A percentile compares a stretch with the other conserved stretches of the same genome.
These are phyloP conservation scores for Sugiyamaella boreocaroliniensis DNA, from an alignment of 805 yeast genomes.

Conservation along the genomic window DNA sequence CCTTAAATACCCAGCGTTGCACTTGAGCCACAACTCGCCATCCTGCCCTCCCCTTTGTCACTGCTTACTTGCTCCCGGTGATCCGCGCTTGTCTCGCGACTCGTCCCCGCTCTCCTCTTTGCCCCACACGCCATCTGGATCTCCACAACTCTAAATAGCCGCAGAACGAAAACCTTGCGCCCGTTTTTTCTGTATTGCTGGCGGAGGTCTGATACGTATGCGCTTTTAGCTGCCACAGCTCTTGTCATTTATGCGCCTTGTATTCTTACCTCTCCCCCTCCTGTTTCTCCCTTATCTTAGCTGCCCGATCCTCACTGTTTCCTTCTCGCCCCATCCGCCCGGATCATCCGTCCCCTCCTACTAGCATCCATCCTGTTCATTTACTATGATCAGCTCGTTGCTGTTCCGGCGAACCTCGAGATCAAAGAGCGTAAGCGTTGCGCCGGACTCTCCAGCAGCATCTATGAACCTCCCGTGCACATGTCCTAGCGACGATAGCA, in stretches of 20 bases:
- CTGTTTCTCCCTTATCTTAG: too few relatives aligned
- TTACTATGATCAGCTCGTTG: background rate
- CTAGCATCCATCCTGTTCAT: too few relatives aligned
- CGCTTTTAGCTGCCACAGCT: background rate
- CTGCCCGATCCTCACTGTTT: too few relatives aligned
- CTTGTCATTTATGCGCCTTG: too few relatives aligned
- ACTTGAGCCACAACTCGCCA: too few relatives aligned
- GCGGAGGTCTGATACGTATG: background rate
- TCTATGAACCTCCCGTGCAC: background rate
- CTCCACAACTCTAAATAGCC: background rate
- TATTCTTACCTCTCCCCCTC: too few relatives aligned
- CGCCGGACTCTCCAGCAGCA: background rate
- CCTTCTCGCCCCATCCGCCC: background rate
- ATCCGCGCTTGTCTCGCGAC: background rate
- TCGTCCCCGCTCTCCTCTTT: background rate
- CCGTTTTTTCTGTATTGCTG: background rate
- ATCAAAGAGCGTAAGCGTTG: background rate
- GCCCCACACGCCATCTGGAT: background rate
- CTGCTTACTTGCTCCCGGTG: background rate
- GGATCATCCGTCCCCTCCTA: background rate
- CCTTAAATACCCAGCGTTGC: background rate
- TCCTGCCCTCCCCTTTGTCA: background rate
- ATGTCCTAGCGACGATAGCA: constrained; percentile 2
- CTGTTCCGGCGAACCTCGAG: background rate
- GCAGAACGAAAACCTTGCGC: background rate